Conservation (phyloP, 495 filamentous ascomycete species). For the Podospora fimiseda region DNA sequence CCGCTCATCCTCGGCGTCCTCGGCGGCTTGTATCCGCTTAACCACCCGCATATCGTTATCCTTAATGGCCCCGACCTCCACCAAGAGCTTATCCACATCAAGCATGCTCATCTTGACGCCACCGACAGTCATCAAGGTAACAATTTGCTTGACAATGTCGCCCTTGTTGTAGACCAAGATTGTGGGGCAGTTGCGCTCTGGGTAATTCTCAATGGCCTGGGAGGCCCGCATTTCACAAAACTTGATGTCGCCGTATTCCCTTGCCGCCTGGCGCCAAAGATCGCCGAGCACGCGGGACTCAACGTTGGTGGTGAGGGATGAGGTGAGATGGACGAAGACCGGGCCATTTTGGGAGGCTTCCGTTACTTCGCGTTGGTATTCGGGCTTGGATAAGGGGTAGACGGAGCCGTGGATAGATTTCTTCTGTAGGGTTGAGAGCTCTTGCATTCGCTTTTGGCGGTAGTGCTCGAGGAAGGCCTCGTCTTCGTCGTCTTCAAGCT, state of each 20-base stretch:
- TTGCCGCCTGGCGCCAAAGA: constrained; percentile 79
- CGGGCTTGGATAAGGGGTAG: constrained; percentile 88
- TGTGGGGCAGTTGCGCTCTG: constrained; percentile 89
- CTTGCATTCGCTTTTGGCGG: constrained; percentile 72
- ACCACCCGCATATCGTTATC: constrained; percentile 71
- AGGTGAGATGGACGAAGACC: constrained; percentile 83
- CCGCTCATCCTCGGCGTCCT: constrained; percentile 50
- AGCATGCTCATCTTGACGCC: constrained; percentile 60
- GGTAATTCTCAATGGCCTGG: constrained; percentile 94
- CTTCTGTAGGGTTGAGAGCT: constrained; percentile 66
- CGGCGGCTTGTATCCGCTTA: constrained; percentile 52
- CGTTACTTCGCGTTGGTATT: constrained; percentile 88
- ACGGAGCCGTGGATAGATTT: constrained; percentile 80
- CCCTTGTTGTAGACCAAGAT: constrained; percentile 88
- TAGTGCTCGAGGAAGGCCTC: constrained; percentile 85
- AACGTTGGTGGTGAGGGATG: constrained; percentile 65
- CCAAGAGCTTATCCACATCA: constrained; percentile 66
- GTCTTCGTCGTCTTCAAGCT: constrained; percentile 87
- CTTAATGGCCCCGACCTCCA: constrained; percentile 72
- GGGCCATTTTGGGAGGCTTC: constrained; percentile 67
- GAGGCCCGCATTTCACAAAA: constrained; percentile 93
- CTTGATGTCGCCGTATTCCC: constrained; percentile 85
- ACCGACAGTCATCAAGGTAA: constrained; percentile 73
- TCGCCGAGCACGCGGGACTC: constrained; percentile 77
- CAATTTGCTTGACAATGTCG: constrained; percentile 80